Evolutionary conservation across 2,329 filamentous ascomycete species (phyloP), one percentile per base, ranked within the genome.

Genomic region (Botrytis sinoallii): DNA sequence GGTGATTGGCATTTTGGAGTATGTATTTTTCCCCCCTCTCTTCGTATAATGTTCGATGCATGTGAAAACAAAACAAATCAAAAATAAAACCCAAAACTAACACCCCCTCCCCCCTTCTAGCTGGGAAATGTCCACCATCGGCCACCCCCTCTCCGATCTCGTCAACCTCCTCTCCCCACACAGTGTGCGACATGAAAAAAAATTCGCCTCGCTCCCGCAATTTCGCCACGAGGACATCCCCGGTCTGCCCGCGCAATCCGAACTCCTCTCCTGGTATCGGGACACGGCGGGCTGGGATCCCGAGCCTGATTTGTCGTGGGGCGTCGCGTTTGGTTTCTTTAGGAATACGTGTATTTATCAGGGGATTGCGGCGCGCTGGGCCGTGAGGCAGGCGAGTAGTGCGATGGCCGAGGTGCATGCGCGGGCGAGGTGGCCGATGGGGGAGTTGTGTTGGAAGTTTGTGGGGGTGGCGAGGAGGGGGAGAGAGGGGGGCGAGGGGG

Each of bases 121-220:
- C 84, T 98, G 95, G 95, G 96, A 98, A 85, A 97, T 99, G 94
- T 94, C 94, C 52, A 98, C 96, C 0, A 91, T 98, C 72, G 96
- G 96, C n/a, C 95, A 99, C 82, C 96, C 96, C 1, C 88, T 98
- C 35, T 95, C 93, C 9, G 96, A 99, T 81, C 85, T 98, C 59
- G 91, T 91, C 82, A 98, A 98, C 83, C 86, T 98, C 29, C 82
- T 91, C 40, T 85, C 84, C 12, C 87, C 87, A 14, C 88, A 84
- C 77, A 77, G 75, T 73, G 73, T 79, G 25, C 75, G 75, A 48
- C 57, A 76, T 60, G 77, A 76, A 44, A 75, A 71, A 77, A 80
- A 75, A 76, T 81, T 75, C 78, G 81, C 59, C 1, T 63, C 57
- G 82, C 82, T 57, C 77, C 82, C 61, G 76, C 78, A 66, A 81